Base-by-base conservation (phyloP, 345 rosid species). In the Camelina neglecta region DNA sequence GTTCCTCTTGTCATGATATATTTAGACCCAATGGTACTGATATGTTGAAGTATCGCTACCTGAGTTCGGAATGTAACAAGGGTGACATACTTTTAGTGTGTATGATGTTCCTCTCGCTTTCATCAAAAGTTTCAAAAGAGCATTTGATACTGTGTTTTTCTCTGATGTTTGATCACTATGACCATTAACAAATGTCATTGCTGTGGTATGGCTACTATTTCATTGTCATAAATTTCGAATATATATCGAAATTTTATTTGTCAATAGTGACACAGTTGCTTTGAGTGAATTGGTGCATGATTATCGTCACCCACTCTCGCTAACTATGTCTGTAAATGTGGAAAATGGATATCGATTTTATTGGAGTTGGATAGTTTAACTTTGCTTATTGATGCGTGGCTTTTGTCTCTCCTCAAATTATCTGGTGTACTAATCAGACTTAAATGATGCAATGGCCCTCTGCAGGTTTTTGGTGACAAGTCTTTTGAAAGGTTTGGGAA, bases 401-500 rank as follows among this genome's bases (percentile, higher is more conserved):
- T 21, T 63, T 13, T 44, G 15, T 44, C 4, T 59, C 23, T 51
- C 33, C 53, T 31, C 33, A 0, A 13, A 23, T 31, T 5, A 47
- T 35, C 7, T 65, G 54, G 59, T 55, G 66, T 62, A 45, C 60
- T 63, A 16, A 70, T 70, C 59, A 53, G 4, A 45, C 2, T 33
- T 42, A 0, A 29, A 4, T 33, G 20, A 55, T 71, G 48, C 48
- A 39, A 62, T 49, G 54, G 48, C 5, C 66, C 54, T 78, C 42
- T 79, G 78, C 89, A 94, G 99, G 97, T 95, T 53, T 90, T 95
- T 72, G 94, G 99, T 42, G 97, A 90, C 66, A 95, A 95, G 69
- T 84, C 99, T 58, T 89, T 87, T 60, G 94, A 90, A 79, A 95
- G 89, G 76, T 82, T 77, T 51, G 99, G 98, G 21, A 93, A 90